Conservation (phyloP, 75 land plant species). For the Larix kaempferi region DNA sequence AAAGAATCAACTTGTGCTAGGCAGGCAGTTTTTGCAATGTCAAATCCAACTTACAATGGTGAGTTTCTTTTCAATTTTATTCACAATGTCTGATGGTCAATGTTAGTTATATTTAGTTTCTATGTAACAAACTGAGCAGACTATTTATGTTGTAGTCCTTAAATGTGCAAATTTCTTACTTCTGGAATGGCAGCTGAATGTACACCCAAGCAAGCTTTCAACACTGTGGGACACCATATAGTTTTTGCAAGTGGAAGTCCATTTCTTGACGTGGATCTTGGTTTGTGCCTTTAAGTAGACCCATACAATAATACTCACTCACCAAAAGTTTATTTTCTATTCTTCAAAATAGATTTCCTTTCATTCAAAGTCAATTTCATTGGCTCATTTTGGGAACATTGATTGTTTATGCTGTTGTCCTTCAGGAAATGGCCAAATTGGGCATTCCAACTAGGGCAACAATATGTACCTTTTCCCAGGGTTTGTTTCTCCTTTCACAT, state of each 20-base stretch:
- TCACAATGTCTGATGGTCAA: not conserved
- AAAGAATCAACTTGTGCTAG: constrained; percentile 76
- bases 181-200: constrained; percentile 75
- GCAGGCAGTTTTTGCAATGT: constrained; percentile 97
- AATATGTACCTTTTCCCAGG: constrained; percentile 99
- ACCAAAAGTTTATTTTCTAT: too few species aligned
- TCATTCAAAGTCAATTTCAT: constrained; percentile 1
- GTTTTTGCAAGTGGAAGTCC: constrained; percentile 99
- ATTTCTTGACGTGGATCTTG: constrained; percentile 84
- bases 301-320: not conserved
- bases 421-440: constrained; percentile 84
- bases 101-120: not conserved
- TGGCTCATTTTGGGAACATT: not conserved
- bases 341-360: not conserved
- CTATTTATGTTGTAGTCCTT: not conserved
- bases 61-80: not conserved
- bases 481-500: constrained; percentile 32
- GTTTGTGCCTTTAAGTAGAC: constrained; percentile 29
- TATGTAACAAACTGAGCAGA: not conserved
- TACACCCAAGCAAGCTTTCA: constrained; percentile 91
- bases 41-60: constrained; percentile 98
- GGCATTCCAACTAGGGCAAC: constrained; percentile 96
- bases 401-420: constrained; percentile 6
- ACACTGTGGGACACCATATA: constrained; percentile 74
- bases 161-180: not conserved